Evolutionary conservation across 2,329 filamentous ascomycete species (phyloP), one percentile per base, ranked within the genome.

Genomic region (Ophiostoma novo-ulmi): DNA sequence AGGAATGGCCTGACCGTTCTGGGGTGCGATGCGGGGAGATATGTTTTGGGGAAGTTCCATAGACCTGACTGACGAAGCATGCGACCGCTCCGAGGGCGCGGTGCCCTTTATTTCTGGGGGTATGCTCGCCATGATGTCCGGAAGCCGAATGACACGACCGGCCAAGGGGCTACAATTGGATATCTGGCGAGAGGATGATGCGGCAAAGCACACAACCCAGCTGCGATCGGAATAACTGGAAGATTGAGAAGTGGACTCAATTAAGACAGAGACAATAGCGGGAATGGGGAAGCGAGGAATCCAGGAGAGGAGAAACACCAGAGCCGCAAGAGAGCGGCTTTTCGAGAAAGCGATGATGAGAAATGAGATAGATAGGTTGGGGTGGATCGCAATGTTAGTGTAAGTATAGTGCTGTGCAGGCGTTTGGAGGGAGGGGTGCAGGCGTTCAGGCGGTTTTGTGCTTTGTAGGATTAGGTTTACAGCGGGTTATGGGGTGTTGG

Each of bases 41-140:
- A 76, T 78, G 71, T 77, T 80, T 71, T 76, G 79, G 73, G 76
- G 74, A 10, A 73, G 74, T 39, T 84, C 81, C 71, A 84, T 78
- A 41, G 84, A 85, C 74, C 80, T 82, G 75, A 85, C 77, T 10
- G 83, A 85, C 20, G 83, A 82, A 20, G 83, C 78, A 73, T 85
- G 84, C 35, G 83, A 85, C 68, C 81, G 82, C 73, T 81, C 78
- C 70, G 83, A 83, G 68, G 80, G 77, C 39, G 80, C 78, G 38
- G 79, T 77, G 73, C 80, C 79, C 74, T 75, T 77, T 70, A 76
- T 74, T 20, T 76, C 75, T 3, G 76, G 74, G 66, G 75, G 69
- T 35, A 69, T 74, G 75, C 73, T 77, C 72, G 78, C 74, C 78
- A 80, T 79, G 74, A 35, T 69, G 70, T 39, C 63, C 63, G 35